Conservation (phyloP, 495 filamentous ascomycete genomes). For the Jackrogersella multiformis region DNA sequence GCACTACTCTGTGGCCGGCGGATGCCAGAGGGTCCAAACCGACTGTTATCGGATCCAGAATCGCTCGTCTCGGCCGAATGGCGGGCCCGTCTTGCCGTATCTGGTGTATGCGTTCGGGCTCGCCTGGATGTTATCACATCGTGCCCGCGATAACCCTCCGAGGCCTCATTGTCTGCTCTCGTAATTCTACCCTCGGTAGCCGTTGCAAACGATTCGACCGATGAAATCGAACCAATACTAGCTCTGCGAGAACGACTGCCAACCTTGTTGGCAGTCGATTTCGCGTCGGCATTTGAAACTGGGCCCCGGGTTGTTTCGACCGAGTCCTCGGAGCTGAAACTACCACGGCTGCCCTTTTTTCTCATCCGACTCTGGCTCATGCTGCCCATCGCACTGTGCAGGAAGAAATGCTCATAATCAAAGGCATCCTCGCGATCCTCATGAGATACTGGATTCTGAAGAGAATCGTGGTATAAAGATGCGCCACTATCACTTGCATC, state of each 20-base stretch:
- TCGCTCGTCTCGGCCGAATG: slow-evolving; percentile 47
- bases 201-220: slow-evolving; percentile 83
- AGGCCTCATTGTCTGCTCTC: slow-evolving; percentile 28
- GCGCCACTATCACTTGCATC: slow-evolving; percentile 60
- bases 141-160: slow-evolving; percentile 36
- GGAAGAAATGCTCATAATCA: slow-evolving; percentile 95
- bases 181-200: slow-evolving; percentile 71
- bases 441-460: slow-evolving; percentile 67
- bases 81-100: slow-evolving; percentile 44
- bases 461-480: slow-evolving; percentile 66
- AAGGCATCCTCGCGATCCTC: slow-evolving; percentile 98
- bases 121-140: slow-evolving; percentile 39
- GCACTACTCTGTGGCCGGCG: slow-evolving; percentile 52
- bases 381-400: slow-evolving; percentile 88
- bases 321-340: slow-evolving; percentile 72
- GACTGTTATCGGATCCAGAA: slow-evolving; percentile 43
- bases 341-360: slow-evolving; percentile 63
- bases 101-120: slow-evolving; percentile 44
- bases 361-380: slow-evolving; percentile 57
- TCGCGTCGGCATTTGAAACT: slow-evolving; percentile 28
- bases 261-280: slow-evolving; percentile 19
- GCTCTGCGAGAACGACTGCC: slow-evolving; percentile 61
- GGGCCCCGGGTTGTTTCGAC: slow-evolving; percentile 77
- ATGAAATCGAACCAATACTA: slow-evolving; percentile 77
- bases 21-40: slow-evolving; percentile 35